phyloP scores from a whole-genome alignment of 345 rosid genomes.

The Durio zibethinus region DNA sequence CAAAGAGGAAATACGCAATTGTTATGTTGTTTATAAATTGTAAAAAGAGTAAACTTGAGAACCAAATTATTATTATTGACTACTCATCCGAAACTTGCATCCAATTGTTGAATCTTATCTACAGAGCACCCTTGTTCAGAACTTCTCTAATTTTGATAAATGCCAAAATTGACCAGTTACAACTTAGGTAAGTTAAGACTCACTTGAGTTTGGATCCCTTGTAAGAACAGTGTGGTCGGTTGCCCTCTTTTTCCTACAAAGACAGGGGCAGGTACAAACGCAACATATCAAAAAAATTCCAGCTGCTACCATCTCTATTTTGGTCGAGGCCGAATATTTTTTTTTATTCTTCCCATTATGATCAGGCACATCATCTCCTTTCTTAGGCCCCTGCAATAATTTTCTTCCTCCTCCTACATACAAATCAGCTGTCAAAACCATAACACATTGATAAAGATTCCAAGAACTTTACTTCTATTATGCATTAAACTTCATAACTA shows the following conservation, averaged over 20 bases:
- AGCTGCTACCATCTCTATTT: constrained; percentile 46
- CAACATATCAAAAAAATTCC: constrained; percentile 61
- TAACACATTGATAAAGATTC: constrained; percentile 13
- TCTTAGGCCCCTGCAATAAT: constrained; percentile 42
- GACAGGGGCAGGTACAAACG: constrained; percentile 61
- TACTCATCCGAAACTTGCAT: not conserved
- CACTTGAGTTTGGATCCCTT: constrained; percentile 65
- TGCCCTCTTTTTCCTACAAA: constrained; percentile 59
- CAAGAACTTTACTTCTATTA: not conserved
- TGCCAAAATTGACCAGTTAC: not conserved
- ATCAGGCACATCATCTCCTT: constrained; percentile 9
- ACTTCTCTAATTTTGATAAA: not conserved
- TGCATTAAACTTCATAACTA: not conserved
- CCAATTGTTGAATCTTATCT: not conserved
- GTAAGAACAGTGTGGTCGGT: constrained; percentile 49
- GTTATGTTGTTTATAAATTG: not conserved
- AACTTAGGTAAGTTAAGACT: constrained; percentile 24
- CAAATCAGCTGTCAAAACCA: constrained; percentile 34
- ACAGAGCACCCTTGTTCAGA: not conserved
- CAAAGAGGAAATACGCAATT: not conserved
- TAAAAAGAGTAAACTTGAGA: not conserved
- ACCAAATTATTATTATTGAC: not conserved
- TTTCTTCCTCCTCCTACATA: constrained; percentile 41
- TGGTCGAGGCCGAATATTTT: constrained; percentile 19
- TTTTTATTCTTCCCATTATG: constrained; percentile 15